Evolutionary conservation across 768 basidiomycete species (phyloP).

Genomic region (Gymnopilus junonius): DNA sequence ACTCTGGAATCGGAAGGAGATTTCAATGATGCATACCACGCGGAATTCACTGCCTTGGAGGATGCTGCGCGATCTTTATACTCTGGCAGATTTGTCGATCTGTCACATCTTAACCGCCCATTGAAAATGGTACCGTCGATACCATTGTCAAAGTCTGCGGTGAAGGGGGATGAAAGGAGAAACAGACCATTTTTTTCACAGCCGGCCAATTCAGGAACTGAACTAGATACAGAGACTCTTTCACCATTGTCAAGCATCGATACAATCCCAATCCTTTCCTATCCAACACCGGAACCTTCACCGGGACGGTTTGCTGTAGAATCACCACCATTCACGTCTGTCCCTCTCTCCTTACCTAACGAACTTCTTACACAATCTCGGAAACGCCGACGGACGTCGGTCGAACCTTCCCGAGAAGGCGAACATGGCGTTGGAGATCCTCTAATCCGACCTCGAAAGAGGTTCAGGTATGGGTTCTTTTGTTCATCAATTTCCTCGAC

Average conservation of each 20-base stretch:
- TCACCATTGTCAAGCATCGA: background rate
- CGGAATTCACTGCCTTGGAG: constrained; percentile 17
- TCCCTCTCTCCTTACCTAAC: constrained; percentile 13
- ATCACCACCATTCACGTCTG: constrained; percentile 22
- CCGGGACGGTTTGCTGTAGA: background rate
- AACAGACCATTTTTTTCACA: background rate
- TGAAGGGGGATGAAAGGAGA: too few relatives aligned
- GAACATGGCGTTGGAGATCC: too few relatives aligned
- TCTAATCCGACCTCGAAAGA: background rate
- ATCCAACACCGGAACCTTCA: constrained; percentile 15
- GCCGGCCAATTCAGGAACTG: background rate
- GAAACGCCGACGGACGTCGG: background rate
- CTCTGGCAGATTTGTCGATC: constrained; percentile 17
- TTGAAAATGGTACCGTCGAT: too few relatives aligned
- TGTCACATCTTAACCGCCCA: background rate
- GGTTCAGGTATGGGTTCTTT: background rate
- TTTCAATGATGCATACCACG: background rate
- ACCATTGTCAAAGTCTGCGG: too few relatives aligned
- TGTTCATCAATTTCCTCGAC: background rate
- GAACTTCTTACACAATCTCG: background rate
- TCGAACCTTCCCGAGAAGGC: background rate
- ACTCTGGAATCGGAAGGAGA: background rate
- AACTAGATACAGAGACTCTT: background rate
- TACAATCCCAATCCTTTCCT: background rate
- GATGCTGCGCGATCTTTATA: constrained; percentile 23